Conservation (phyloP, 2,329 filamentous ascomycete genomes). For the Tolypocladium tropicale region DNA sequence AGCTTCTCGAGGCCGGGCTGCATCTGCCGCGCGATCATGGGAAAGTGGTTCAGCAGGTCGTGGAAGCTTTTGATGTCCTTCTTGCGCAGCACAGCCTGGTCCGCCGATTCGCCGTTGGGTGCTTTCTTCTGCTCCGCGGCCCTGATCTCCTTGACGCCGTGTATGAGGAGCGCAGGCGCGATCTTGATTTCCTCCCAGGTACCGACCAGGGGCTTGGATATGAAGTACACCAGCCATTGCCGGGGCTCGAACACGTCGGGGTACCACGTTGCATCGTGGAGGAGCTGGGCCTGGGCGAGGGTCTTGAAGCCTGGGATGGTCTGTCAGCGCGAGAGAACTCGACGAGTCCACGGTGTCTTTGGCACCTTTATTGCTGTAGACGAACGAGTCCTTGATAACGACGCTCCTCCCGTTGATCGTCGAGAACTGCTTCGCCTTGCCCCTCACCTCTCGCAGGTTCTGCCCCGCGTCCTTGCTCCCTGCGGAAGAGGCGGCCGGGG, state of each 20-base stretch:
- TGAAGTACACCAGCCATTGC: constrained; percentile 95
- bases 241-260: constrained; percentile 80
- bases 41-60: constrained; percentile 83
- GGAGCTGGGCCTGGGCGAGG: constrained; percentile 77
- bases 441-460: constrained; percentile 74
- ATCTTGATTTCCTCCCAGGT: constrained; percentile 69
- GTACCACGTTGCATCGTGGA: constrained; percentile 80
- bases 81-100: constrained; percentile 46
- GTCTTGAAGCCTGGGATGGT: constrained; percentile 72
- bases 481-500: constrained; percentile 32
- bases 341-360: too few relatives aligned
- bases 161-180: constrained; percentile 50
- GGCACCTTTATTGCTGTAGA: constrained; percentile 92
- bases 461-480: constrained; percentile 46
- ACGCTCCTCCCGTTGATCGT: constrained; percentile 90
- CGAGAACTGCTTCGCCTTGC: constrained; percentile 88
- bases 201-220: constrained; percentile 79
- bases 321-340: not conserved
- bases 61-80: constrained; percentile 88
- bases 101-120: constrained; percentile 27
- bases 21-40: constrained; percentile 94
- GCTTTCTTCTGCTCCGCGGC: constrained; percentile 25
- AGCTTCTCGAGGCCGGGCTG: constrained; percentile 80
- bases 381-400: constrained; percentile 82
- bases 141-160: constrained; percentile 28